phyloP scores from a whole-genome alignment of 2,329 filamentous ascomycete species.

The Acarospora socialis region DNA sequence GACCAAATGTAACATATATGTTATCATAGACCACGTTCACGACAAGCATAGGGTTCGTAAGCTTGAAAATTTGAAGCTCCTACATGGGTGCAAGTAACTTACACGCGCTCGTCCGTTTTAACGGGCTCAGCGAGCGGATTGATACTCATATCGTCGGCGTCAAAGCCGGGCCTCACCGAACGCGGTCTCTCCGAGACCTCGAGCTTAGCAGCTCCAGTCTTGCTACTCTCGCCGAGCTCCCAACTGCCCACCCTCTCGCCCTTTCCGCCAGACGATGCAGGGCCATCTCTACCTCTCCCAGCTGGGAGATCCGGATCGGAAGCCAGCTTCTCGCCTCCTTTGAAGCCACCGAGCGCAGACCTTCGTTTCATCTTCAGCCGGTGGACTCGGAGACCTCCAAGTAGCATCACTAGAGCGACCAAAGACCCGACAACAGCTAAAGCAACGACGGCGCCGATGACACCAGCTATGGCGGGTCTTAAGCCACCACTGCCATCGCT shows the following conservation, averaged over 20 bases:
- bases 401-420: conserved; percentile 27
- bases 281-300: conserved; percentile 27
- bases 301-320: conserved; percentile 39
- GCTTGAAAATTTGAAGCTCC: not conserved
- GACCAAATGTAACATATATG: not conserved
- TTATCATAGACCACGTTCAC: not conserved
- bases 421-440: conserved; percentile 32
- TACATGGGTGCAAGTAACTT: not conserved
- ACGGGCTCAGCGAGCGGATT: conserved; percentile 29
- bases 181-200: conserved; percentile 11
- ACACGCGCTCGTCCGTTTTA: conserved; percentile 35
- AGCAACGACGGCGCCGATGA: conserved; percentile 41
- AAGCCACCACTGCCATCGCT: conserved; percentile 15
- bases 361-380: conserved; percentile 21
- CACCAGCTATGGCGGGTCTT: conserved; percentile 35
- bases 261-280: conserved; percentile 21
- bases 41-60: not conserved
- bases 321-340: conserved; percentile 38
- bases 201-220: conserved; percentile 13
- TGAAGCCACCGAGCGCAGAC: conserved; percentile 39
- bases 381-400: conserved; percentile 33
- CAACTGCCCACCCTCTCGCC: conserved; percentile 42
- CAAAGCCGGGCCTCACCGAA: conserved; percentile 27
- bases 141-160: conserved; percentile 25
- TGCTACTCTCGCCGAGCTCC: conserved; percentile 34